These are phyloP conservation scores for Hypoxylon sp. DNA, from an alignment of 2,329 filamentous ascomycete species.

Conservation along the genomic window DNA sequence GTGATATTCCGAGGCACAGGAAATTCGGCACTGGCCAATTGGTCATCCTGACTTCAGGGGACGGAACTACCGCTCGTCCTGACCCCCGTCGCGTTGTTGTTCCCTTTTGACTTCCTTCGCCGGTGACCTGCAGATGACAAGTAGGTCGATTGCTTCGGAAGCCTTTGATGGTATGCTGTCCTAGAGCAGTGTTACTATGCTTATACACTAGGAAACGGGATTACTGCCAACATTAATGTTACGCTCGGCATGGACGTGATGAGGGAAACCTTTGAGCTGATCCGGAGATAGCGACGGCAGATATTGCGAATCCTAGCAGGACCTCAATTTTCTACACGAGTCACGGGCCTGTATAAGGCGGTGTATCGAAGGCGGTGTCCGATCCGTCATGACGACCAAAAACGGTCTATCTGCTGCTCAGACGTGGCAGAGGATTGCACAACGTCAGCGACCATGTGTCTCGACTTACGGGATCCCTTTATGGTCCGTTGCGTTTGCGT, in stretches of 20 bases:
- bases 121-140: not conserved
- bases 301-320: conserved; percentile 12
- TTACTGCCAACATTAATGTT: conserved; percentile 1
- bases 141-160: not conserved
- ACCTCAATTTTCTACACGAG: not conserved
- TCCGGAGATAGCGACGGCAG: conserved; percentile 5
- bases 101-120: not conserved
- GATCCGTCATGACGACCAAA: conserved; percentile 9
- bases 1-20: not conserved
- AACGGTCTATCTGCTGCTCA: conserved; percentile 16
- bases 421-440: conserved; percentile 19
- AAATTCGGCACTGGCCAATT: not conserved
- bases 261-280: conserved; percentile 9
- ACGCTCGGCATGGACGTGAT: conserved; percentile 6
- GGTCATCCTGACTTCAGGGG: not conserved
- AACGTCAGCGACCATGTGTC: conserved; percentile 29
- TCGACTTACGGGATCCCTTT: conserved; percentile 4
- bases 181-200: not conserved
- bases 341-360: not conserved
- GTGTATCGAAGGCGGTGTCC: conserved; percentile 11
- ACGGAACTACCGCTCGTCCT: not conserved
- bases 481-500: not conserved
- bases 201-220: conserved; percentile 1
- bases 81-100: not conserved
- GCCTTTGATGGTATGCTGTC: not conserved